These are phyloP conservation scores for Chalaropsis thielavioides DNA, from an alignment of 2,329 filamentous ascomycete species.

Conservation along the genomic window DNA sequence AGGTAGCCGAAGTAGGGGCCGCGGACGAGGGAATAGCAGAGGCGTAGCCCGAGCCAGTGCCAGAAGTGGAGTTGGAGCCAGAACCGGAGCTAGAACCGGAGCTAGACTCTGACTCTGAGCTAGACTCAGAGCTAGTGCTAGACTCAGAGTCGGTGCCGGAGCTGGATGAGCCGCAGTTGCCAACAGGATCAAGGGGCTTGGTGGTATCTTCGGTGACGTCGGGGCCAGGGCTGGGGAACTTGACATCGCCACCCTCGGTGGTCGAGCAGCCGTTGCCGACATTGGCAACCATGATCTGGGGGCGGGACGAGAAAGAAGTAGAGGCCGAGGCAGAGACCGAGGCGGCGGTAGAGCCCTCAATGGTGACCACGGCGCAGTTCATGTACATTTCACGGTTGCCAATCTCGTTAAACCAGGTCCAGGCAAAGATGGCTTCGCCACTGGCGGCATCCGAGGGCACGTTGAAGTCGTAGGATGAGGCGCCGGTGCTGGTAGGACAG, in stretches of 20 bases:
- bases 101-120: slow-evolving; percentile 1
- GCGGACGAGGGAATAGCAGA: slow-evolving; percentile 21
- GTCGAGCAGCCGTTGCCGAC: slow-evolving; percentile 46
- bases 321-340: slow-evolving; percentile 20
- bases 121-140: slow-evolving; percentile 18
- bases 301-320: slow-evolving; percentile 39
- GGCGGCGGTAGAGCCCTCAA: slow-evolving; percentile 31
- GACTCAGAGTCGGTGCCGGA: slow-evolving; percentile 14
- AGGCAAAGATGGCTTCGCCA: slow-evolving; percentile 51
- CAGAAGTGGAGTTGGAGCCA: slow-evolving; percentile 20
- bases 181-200: slow-evolving; percentile 25
- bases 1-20: slow-evolving; percentile 13
- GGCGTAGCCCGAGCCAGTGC: slow-evolving; percentile 16
- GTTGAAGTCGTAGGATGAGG: slow-evolving; percentile 46
- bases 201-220: slow-evolving; percentile 32
- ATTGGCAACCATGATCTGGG: slow-evolving; percentile 59
- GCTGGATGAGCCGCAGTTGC: slow-evolving; percentile 25
- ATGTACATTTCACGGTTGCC: slow-evolving; percentile 80
- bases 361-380: slow-evolving; percentile 62
- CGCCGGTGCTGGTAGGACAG: slow-evolving; percentile 31
- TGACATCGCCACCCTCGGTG: slow-evolving; percentile 40
- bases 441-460: slow-evolving; percentile 49
- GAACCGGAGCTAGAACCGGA: slow-evolving; percentile 4
- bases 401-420: slow-evolving; percentile 64
- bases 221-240: slow-evolving; percentile 51